Percentiles rank a stretch among this genome's conserved stretches.
These are phyloP conservation scores for Skeletonema potamos DNA, from an alignment of 108 stramenopile species.

Conservation along the genomic window DNA sequence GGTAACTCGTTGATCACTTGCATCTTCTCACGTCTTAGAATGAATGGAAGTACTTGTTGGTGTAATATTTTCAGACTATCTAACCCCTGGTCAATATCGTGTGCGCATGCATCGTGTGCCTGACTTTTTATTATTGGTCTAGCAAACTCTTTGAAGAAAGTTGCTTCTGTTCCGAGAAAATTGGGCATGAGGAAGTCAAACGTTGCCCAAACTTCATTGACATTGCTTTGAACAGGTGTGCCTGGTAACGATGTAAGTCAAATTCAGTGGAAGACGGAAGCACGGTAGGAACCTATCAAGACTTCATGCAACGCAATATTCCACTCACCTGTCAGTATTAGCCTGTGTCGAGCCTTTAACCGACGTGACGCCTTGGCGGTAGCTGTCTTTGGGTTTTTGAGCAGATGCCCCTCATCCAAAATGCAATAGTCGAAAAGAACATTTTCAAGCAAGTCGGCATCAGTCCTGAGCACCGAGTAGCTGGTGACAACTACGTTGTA, in stretches of 20 bases:
- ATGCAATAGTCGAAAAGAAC: conserved; percentile 76
- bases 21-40: conserved; percentile 89
- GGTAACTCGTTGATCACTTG: conserved; percentile 95
- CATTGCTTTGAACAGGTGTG: conserved; percentile 95
- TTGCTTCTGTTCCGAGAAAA: conserved; percentile 80
- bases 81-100: conserved; percentile 54
- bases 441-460: conserved; percentile 57
- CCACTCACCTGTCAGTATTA: conserved; percentile 78
- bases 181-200: conserved; percentile 98
- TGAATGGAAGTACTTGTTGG: conserved; percentile 92
- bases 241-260: conserved; percentile 46
- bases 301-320: neutral
- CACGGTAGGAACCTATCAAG: too few species aligned
- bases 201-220: conserved; percentile 96
- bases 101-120: conserved; percentile 57
- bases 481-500: conserved; percentile 90
- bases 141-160: conserved; percentile 89
- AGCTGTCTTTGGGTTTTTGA: conserved; percentile 91
- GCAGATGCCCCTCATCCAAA: conserved; percentile 94
- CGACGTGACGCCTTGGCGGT: conserved; percentile 84
- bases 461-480: conserved; percentile 69
- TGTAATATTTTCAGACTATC: conserved; percentile 88
- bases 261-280: conserved; percentile 53
- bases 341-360: conserved; percentile 66
- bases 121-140: conserved; percentile 73